Evolutionary conservation across 768 basidiomycete species (phyloP).

Genomic region (Trametes cingulata): DNA sequence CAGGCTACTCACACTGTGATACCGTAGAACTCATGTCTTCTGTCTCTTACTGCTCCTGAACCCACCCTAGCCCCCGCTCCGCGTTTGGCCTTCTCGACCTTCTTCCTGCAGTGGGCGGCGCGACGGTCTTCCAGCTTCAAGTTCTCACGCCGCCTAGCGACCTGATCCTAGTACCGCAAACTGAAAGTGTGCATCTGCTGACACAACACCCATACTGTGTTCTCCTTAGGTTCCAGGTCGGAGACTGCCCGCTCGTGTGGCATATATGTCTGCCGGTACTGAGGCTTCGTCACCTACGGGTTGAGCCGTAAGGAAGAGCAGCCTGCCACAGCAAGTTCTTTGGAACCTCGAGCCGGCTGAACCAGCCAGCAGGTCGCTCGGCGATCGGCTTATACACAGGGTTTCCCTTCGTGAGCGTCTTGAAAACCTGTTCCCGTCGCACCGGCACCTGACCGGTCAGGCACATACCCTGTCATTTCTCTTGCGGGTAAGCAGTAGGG

Average conservation of each 20-base stretch:
- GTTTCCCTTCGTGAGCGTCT: conserved; percentile 78
- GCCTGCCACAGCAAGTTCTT: conserved; percentile 94
- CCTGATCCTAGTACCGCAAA: conserved; percentile 88
- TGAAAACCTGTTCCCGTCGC: conserved; percentile 79
- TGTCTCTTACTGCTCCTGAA: conserved; percentile 45
- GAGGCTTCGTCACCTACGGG: conserved; percentile 78
- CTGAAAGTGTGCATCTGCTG: conserved; percentile 95
- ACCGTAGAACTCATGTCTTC: conserved; percentile 20
- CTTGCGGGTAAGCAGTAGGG: conserved; percentile 82
- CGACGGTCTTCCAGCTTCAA: conserved; percentile 84
- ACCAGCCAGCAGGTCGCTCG: conserved; percentile 79
- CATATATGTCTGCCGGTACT: conserved; percentile 78
- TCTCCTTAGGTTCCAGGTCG: conserved; percentile 95
- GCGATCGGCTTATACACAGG: conserved; percentile 87
- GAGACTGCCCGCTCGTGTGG: conserved; percentile 94
- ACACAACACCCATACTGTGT: conserved; percentile 82
- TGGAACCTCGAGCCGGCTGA: conserved; percentile 88
- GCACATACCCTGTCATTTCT: conserved; percentile 92
- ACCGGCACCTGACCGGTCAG: conserved; percentile 94
- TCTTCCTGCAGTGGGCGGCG: conserved; percentile 66
- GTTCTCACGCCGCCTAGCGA: conserved; percentile 74
- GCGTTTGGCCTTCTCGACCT: conserved; percentile 71
- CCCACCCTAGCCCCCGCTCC: conserved; percentile 63
- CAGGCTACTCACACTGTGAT: too few relatives aligned
- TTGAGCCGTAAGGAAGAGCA: conserved; percentile 91